Evolutionary conservation across 1,139 yeast genomes (phyloP), one percentile per base, ranked within the genome.

Genomic region (Debaryomyces nepalensis): DNA sequence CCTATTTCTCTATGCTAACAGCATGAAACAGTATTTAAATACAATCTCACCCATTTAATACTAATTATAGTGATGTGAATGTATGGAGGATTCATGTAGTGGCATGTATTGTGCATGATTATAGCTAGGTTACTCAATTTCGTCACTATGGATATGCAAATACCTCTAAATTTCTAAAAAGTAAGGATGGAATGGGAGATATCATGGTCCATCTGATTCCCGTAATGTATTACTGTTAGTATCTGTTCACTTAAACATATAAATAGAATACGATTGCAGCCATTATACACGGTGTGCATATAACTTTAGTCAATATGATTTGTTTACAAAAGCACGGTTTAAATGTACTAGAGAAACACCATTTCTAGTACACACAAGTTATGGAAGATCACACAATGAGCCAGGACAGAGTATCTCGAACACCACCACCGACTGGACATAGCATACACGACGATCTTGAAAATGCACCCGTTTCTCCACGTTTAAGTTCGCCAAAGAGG

Each of bases 381-480:
- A 20, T 27, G 11, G 27, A 16, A 9, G 14, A 21, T 7, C 26
- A 19, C 12, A 29, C 22, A 11, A 18, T 40, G 35, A 16, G 12
- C 19, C 29, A 32, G 10, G 40, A 23, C 31, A 9, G 11, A 6
- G 11, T 19, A 20, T 5, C 19, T 9, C 20, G 10, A 4, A 24
- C 32, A 4, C 38, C 29, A 3, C 18, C 26, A 24, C 22, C 10
- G 15, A 11, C 14, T 20, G 4, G 23, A 11, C 9, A 26, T 21
- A 21, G n/a, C 4, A 8, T 16, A 26, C 9, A 19, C 4, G 34
- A 33, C 30, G 24, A 31, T 35, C 19, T 9, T 31, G 44, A 15
- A 37, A 47, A 36, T 35, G 46, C 24, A 14, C 22, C 37, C 14
- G 20, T 41, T 24, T 21, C 39, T 10, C 32, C 24, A 22, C 15